These are phyloP conservation scores for Grigorovia yakushimaensis DNA, from an alignment of 805 yeast species.

Conservation along the genomic window DNA sequence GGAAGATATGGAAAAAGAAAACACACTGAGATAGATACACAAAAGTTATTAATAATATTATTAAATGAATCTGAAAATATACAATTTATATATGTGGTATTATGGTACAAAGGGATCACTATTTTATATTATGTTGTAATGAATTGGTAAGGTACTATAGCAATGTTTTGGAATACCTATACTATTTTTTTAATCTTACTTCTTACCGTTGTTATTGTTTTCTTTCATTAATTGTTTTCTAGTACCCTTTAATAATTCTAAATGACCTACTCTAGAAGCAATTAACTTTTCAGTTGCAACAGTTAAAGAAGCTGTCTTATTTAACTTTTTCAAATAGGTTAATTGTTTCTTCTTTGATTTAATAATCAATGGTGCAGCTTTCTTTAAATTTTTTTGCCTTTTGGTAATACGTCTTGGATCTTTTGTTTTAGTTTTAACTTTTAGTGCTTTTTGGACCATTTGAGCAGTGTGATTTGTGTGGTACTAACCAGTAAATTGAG, in stretches of 20 bases:
- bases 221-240: conserved; percentile 69
- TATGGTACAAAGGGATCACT: neutral
- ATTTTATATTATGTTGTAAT: too few relatives aligned
- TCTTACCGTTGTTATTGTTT: conserved; percentile 2
- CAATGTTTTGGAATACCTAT: too few relatives aligned
- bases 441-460: conserved; percentile 72
- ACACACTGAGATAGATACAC: neutral
- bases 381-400: conserved; percentile 52
- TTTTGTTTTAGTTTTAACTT: conserved; percentile 35
- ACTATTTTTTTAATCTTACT: neutral
- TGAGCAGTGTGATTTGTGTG: too few relatives aligned
- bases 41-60: neutral
- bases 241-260: conserved; percentile 83
- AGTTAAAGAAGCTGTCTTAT: conserved; percentile 41
- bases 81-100: neutral
- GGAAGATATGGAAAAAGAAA: neutral
- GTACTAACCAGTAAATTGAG: too few relatives aligned
- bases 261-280: conserved; percentile 86
- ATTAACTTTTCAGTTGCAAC: conserved; percentile 73
- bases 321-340: conserved; percentile 43
- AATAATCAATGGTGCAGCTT: conserved; percentile 64
- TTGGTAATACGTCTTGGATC: conserved; percentile 42
- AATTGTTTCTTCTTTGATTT: conserved; percentile 55
- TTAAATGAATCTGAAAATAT: conserved; percentile 3
- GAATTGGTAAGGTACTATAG: too few relatives aligned